Evolutionary conservation across 495 filamentous ascomycete species (phyloP).

Genomic region (Friedmanniomyces simplex): DNA sequence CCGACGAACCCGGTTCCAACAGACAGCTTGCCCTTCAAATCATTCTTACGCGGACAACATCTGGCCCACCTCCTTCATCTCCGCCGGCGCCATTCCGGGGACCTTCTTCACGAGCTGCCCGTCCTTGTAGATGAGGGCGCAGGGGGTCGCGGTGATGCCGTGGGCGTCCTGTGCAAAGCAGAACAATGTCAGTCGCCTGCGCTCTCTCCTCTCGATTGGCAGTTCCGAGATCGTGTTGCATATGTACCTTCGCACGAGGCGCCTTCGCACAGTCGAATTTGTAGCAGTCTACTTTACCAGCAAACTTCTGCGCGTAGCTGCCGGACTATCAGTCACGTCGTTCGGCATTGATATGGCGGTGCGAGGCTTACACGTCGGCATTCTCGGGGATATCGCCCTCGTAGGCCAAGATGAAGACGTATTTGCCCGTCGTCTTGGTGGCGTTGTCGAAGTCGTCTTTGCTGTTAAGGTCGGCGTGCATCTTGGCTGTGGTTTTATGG

Average conservation of each 20-base stretch:
- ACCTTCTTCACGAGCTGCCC: conserved; percentile 24
- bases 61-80: conserved; percentile 17
- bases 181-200: not conserved
- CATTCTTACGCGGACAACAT: not conserved
- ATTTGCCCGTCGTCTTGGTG: conserved; percentile 22
- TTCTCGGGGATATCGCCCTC: conserved; percentile 10
- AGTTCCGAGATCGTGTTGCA: not conserved
- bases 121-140: conserved; percentile 23
- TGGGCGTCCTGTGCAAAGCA: conserved; percentile 19
- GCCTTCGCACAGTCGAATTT: conserved; percentile 20
- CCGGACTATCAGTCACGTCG: not conserved
- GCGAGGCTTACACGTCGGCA: conserved; percentile 23
- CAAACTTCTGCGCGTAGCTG: conserved; percentile 20
- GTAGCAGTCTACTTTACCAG: conserved; percentile 22
- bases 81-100: conserved; percentile 13
- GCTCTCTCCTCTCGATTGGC: not conserved
- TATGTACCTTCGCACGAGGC: conserved; percentile 12
- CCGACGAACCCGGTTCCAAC: no score
- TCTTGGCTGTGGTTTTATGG: not conserved
- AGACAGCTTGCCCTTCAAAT: no score
- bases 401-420: conserved; percentile 26
- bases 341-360: not conserved
- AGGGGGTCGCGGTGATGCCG: conserved; percentile 17
- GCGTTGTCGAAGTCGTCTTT: conserved; percentile 24
- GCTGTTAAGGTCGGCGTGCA: conserved; percentile 25